These are phyloP conservation scores for Herpetospermum pedunculosum DNA, from an alignment of 306 rosid species.

Conservation along the genomic window DNA sequence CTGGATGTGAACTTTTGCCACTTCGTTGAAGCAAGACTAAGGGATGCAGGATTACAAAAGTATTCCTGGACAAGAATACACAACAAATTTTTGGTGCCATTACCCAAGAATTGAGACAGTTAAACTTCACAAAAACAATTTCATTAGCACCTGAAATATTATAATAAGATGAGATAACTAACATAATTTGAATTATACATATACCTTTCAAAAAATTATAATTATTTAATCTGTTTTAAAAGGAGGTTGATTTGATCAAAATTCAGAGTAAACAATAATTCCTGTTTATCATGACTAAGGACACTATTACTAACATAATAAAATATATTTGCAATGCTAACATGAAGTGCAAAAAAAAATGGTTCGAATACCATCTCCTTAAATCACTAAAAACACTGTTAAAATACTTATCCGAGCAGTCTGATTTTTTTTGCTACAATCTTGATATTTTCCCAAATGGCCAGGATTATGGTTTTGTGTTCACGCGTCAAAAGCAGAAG, in stretches of 20 bases:
- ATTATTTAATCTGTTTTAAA: neutral
- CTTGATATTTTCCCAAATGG: no score
- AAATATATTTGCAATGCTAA: no score
- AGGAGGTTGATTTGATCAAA: neutral
- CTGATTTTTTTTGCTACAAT: neutral
- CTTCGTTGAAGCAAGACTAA: slow-evolving; percentile 49
- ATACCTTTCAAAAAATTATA: neutral
- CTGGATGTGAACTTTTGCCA: slow-evolving; percentile 82
- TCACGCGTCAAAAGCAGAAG: neutral
- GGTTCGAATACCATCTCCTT: neutral
- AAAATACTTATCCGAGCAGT: neutral
- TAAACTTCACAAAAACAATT: neutral
- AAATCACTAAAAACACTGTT: neutral
- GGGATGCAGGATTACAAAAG: slow-evolving; percentile 70
- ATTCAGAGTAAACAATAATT: neutral
- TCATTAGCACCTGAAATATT: neutral
- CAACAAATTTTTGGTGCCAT: neutral
- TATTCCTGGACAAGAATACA: slow-evolving; percentile 46
- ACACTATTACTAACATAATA: no score
- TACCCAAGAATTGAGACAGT: neutral
- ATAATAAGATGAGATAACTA: neutral
- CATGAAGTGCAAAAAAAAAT: neutral
- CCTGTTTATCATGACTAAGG: no score
- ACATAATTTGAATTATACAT: neutral
- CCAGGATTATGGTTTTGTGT: neutral